Percentiles rank a stretch among this genome's conserved stretches.
These are phyloP conservation scores for Pseudocercospora fijiensis DNA, from an alignment of 2,329 filamentous ascomycete species.

Conservation along the genomic window DNA sequence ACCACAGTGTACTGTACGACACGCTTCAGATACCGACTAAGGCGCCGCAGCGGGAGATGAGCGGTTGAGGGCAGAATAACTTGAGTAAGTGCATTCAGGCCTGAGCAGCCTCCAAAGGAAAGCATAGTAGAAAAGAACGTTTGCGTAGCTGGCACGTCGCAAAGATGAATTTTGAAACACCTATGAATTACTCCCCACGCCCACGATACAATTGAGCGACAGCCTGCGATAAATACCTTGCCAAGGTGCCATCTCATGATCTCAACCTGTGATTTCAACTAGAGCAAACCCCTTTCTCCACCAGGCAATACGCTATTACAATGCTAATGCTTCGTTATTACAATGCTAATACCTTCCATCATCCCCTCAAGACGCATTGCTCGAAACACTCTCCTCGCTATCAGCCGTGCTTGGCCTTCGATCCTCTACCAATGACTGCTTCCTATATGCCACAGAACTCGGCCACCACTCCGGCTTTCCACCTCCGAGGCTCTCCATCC, in stretches of 20 bases:
- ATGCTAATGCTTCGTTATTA: no score
- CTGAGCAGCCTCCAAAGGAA: background rate
- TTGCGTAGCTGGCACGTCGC: background rate
- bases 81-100: background rate
- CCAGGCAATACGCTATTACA: no score
- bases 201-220: background rate
- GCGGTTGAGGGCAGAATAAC: background rate
- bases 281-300: no score
- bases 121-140: background rate
- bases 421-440: background rate
- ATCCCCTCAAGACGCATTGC: background rate
- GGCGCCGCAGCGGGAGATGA: background rate
- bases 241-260: background rate
- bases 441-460: conserved; percentile 1
- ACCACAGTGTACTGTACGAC: background rate
- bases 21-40: background rate
- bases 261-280: background rate
- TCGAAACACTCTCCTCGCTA: background rate
- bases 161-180: background rate
- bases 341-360: no score
- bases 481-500: background rate
- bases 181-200: no score
- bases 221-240: background rate
- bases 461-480: conserved; percentile 9
- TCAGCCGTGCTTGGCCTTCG: background rate